Base-by-base conservation (phyloP, 495 filamentous ascomycete species). In the Aspergillus hancockii region DNA sequence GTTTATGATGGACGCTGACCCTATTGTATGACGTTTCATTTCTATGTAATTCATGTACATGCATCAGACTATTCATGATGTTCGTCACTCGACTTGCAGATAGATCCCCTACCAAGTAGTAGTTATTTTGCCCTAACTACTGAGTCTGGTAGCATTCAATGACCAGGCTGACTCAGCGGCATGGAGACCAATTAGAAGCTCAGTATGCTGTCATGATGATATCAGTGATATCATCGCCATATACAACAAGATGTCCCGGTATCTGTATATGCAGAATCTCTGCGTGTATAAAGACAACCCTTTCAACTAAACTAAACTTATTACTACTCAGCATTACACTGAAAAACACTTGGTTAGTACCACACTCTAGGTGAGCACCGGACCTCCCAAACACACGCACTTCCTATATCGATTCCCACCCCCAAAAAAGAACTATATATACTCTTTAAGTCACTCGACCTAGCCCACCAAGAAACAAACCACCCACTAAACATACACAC, bases 151-250 rank as follows among this genome's bases (percentile, higher is more conserved):
- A 14, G 3, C 25, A 28, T 28, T 28, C 25, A 28, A 28, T 28
- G 3, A 28, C 7, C 7, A 28, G 7, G 25, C 25, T 41, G 36
- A 43, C 52, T 55, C 21, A 55, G 19, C 40, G 19, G 14, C n/a
- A 32, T 54, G 52, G 52, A 34, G 34, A 21, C 32, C 52, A 54
- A 41, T 43, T 16, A 41, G 34, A 8, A 22, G 14, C 52, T 23
- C 52, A 43, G n/a, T 31, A 7, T 50, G 45, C 46, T 36, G 41
- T 46, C 57, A 52, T 47, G n/a, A 52, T 59, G 57, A 59, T 52
- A 53, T 59, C 57, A 59, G 36, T 25, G 32, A 57, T 8, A 10
- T 25, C 28, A 34, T 50, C 46, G 40, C 16, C 4, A 43, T 21
- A 19, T 43, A 52, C 9, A 5, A 47, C 12, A 16, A n/a, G 30